Evolutionary conservation across 2,329 filamentous ascomycete genomes (phyloP).

Genomic region (Verruconis gallopava): DNA sequence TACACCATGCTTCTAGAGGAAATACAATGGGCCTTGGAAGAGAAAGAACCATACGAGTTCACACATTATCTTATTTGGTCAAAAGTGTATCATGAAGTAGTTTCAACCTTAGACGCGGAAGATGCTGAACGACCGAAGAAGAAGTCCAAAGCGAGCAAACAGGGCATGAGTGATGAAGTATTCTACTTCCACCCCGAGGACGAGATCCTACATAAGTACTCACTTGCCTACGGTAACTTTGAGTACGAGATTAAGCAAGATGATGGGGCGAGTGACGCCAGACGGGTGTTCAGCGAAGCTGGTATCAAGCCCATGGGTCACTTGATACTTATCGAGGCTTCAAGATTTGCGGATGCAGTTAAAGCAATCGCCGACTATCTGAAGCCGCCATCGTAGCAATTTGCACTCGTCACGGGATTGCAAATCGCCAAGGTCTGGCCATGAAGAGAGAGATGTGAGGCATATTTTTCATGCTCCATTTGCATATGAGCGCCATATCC

Average conservation of each 20-base stretch:
- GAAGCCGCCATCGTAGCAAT: slow-evolving; percentile 9
- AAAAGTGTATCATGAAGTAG: slow-evolving; percentile 83
- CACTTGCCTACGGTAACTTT: slow-evolving; percentile 55
- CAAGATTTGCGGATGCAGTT: slow-evolving; percentile 62
- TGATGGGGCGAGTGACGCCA: slow-evolving; percentile 75
- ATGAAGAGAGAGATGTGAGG: no score
- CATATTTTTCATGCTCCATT: no score
- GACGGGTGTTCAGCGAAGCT: slow-evolving; percentile 86
- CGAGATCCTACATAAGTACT: slow-evolving; percentile 70
- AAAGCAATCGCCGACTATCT: slow-evolving; percentile 66
- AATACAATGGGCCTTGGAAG: slow-evolving; percentile 74
- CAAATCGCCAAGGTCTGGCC: no score
- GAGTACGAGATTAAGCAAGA: slow-evolving; percentile 66
- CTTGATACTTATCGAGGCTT: slow-evolving; percentile 73
- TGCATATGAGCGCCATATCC: no score
- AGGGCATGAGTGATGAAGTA: slow-evolving; percentile 28
- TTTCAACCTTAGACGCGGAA: slow-evolving; percentile 57
- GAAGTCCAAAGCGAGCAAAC: slow-evolving; percentile 31
- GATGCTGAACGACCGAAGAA: slow-evolving; percentile 22
- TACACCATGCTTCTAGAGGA: slow-evolving; percentile 91
- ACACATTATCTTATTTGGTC: slow-evolving; percentile 85
- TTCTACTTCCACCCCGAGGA: slow-evolving; percentile 97
- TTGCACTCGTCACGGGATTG: no score
- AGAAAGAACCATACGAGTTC: slow-evolving; percentile 86
- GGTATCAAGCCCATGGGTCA: slow-evolving; percentile 76